Base-by-base conservation (phyloP, 805 yeast species). In the Hagleromyces aurorensis region DNA sequence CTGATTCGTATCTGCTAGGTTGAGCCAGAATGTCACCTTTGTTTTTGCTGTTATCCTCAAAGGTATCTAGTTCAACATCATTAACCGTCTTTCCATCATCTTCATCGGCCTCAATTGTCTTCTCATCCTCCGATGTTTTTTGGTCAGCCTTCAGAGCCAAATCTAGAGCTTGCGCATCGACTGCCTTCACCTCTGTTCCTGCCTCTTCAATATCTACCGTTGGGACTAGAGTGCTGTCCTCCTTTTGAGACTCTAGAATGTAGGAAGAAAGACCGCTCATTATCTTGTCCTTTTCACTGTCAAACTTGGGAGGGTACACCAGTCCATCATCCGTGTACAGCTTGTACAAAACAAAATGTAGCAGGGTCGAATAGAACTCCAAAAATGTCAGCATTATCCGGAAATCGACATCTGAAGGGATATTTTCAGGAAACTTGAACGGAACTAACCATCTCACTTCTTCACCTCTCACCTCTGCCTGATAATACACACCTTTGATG, bases 361-460 rank as follows among this genome's bases (percentile, higher is more conserved):
- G 61, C 46, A 91, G 63, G 15, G 97, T 89, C 12, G 95, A 78
- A 64, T 91, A 91, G 61, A 91, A 87, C 62, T 91, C 98, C 52
- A 91, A 70, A 62, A 91, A 91, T 1, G 97, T 89, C 51, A 85
- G 68, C 98, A 91, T 91, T 65, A 91, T 85, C 60, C 91, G 73
- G 67, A 91, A 89, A 62, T 91, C 98, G 36, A 91, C 77, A 58
- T 91, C 97, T 25, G 79, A 62, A 26, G 98, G 97, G 44, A 91
- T 80, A 58, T 82, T 82, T 58, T 89, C 94, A 12, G 98, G 96
- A 66, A 87, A 91, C 60, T 86, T 91, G 71, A 79, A 91, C 14
- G 98, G 98, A 26, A 85, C 94, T 37, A 91, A 73, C 98, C 98
- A 91, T 61, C 89, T 73, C 25, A 91, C 70, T 43, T 84, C 94